Evolutionary conservation across 2,329 filamentous ascomycete species (phyloP), one percentile per base, ranked within the genome.

Genomic region (Coniochaeta prunicola): DNA sequence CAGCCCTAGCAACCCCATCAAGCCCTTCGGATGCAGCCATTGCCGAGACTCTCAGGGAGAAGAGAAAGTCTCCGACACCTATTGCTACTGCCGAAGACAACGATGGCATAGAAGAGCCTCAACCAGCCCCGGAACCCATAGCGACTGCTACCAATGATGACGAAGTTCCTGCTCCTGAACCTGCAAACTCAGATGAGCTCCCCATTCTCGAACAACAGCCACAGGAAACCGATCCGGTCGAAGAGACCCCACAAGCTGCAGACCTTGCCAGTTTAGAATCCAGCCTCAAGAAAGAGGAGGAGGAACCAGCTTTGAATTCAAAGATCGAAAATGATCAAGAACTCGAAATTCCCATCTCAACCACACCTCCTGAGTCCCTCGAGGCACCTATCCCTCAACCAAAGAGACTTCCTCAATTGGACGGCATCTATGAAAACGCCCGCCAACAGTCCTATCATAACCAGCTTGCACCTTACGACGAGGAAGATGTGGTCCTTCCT

Each of bases 391-490:
- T 63, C 1, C 36, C 59, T 10, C 58, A 62, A 42, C 38, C 66
- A 21, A 40, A 50, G 10, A 31, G 56, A 10, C 33, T 68, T 26
- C 53, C 53, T 1, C 9, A 33, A n/a, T 17, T 55, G 4, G 64
- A 65, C 13, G 42, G 10, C 21, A 59, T 67, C 1, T 67, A 66
- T 59, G 36, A 57, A 3, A 12, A 30, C 2, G 54, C 59, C 6
- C 61, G 57, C 1, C 63, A 64, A 4, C 63, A 61, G 30, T 61
- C 58, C 24, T 56, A 58, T 24, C 53, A 57, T 1, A 19, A 62
- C 12, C 56, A 54, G 1, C 61, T 68, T n/a, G 60, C 60, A 1
- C 65, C 66, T 0, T 68, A 68, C 34, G 63, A 64, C 31, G 45
- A 58, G 8, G 66, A 65, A 24, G 62, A 65, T 17, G 50, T 60